These are phyloP conservation scores for Thymus mandschuricus DNA, from an alignment of 257 asterid species.

Conservation along the genomic window DNA sequence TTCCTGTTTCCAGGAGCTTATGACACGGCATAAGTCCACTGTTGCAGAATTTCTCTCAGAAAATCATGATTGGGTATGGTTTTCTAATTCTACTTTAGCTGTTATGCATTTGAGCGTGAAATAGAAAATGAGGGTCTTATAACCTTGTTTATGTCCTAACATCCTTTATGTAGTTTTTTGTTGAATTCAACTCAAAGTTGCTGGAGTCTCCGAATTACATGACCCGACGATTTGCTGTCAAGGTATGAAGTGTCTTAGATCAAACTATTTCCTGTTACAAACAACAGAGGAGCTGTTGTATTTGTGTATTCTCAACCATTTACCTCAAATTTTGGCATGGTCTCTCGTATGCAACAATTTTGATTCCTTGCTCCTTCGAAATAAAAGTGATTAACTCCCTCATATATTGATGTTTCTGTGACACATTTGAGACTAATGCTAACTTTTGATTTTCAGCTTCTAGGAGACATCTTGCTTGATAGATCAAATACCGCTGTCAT, in stretches of 20 bases:
- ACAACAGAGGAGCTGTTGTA: neutral
- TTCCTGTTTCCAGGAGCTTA: constrained; percentile 68
- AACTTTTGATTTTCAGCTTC: constrained; percentile 51
- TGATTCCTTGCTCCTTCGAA: neutral
- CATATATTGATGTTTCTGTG: neutral
- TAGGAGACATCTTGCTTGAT: constrained; percentile 90
- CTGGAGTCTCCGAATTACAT: constrained; percentile 85
- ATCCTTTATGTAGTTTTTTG: constrained; percentile 63
- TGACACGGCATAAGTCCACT: constrained; percentile 94
- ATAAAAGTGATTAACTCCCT: neutral
- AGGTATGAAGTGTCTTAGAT: constrained; percentile 47
- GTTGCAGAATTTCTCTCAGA: constrained; percentile 71
- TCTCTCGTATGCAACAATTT: constrained; percentile 14
- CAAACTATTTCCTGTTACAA: neutral
- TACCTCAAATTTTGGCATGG: neutral
- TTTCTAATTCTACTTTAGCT: constrained; percentile 15
- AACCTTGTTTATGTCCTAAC: constrained; percentile 11
- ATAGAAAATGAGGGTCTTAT: neutral
- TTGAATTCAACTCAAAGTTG: constrained; percentile 82
- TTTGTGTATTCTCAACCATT: constrained; percentile 4
- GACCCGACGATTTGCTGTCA: constrained; percentile 84
- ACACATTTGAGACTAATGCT: constrained; percentile 13
- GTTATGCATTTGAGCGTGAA: constrained; percentile 3
- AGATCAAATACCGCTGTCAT: constrained; percentile 77
- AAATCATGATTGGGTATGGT: constrained; percentile 74